phyloP scores from a whole-genome alignment of 176 grass and related monocot species.

The Oropetium thomaeum region DNA sequence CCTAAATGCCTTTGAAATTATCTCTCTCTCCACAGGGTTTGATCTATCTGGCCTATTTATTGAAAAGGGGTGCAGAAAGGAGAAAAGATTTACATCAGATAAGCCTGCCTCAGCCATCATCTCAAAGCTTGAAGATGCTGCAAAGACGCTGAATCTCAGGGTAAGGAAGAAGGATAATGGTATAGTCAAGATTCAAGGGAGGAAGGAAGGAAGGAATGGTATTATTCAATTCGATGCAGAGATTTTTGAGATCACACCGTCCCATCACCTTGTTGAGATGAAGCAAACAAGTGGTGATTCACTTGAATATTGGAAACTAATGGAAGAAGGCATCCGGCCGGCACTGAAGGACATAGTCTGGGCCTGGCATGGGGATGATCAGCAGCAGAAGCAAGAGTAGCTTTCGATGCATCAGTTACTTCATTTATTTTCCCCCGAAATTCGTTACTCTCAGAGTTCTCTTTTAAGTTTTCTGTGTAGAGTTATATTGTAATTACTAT shows the following conservation, averaged over 20 bases:
- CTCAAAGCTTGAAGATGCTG: slow-evolving; percentile 40
- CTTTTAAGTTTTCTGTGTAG: not conserved
- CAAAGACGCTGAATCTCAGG: slow-evolving; percentile 30
- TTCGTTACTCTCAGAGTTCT: not conserved
- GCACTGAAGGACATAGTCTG: slow-evolving; percentile 47
- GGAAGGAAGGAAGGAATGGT: slow-evolving; percentile 50
- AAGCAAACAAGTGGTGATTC: slow-evolving; percentile 48
- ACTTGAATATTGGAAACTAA: slow-evolving; percentile 37
- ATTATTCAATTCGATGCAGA: slow-evolving; percentile 39
- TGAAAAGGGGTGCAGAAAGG: slow-evolving; percentile 46
- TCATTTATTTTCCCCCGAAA: not conserved
- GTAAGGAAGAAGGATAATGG: slow-evolving; percentile 45
- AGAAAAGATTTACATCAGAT: slow-evolving; percentile 46
- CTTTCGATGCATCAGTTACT: slow-evolving; percentile 5
- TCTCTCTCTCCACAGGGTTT: slow-evolving; percentile 56
- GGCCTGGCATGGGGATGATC: slow-evolving; percentile 55
- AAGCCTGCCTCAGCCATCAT: slow-evolving; percentile 38
- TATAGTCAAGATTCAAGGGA: slow-evolving; percentile 36
- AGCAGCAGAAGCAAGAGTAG: slow-evolving; percentile 29
- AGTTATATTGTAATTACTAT: not conserved
- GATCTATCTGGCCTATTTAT: slow-evolving; percentile 59
- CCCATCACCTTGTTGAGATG: slow-evolving; percentile 48
- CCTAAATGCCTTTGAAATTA: slow-evolving; percentile 86
- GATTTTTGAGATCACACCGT: slow-evolving; percentile 44
- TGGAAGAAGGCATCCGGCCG: slow-evolving; percentile 37